Evolutionary conservation across 2,329 filamentous ascomycete species (phyloP).

Genomic region (Aureobasidium vineae): DNA sequence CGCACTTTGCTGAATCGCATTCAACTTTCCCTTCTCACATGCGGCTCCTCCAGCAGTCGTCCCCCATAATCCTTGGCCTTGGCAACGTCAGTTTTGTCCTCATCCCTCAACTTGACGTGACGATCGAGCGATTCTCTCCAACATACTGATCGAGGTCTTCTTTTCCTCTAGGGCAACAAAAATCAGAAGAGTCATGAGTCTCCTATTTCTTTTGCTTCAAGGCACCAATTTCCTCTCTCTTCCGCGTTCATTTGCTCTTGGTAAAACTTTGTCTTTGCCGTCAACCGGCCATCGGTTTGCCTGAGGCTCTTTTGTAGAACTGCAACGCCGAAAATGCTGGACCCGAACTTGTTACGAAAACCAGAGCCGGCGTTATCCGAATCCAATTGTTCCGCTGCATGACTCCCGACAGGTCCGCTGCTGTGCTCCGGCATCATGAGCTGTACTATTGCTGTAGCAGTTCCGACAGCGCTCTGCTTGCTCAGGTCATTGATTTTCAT

Average conservation of each 20-base stretch:
- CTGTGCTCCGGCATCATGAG: too few species aligned
- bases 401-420: not conserved
- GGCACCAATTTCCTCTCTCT: not conserved
- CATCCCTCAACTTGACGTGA: not conserved
- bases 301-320: not conserved
- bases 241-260: not conserved
- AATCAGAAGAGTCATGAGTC: slow-evolving; percentile 17
- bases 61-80: slow-evolving; percentile 16
- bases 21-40: not conserved
- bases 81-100: not conserved
- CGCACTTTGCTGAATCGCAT: not conserved
- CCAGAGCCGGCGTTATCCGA: not conserved
- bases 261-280: slow-evolving; percentile 12
- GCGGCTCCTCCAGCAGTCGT: slow-evolving; percentile 12
- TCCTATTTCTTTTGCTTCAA: not conserved
- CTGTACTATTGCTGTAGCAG: too few species aligned
- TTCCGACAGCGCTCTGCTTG: too few species aligned
- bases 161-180: not conserved
- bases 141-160: not conserved
- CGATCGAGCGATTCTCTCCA: slow-evolving; percentile 16
- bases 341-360: not conserved
- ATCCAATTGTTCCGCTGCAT: not conserved
- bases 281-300: not conserved
- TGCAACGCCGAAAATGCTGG: not conserved
- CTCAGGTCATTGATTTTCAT: too few species aligned